phyloP scores from a whole-genome alignment of 1,139 yeast genomes.

The Yamadazyma kanchanaburiensis region DNA sequence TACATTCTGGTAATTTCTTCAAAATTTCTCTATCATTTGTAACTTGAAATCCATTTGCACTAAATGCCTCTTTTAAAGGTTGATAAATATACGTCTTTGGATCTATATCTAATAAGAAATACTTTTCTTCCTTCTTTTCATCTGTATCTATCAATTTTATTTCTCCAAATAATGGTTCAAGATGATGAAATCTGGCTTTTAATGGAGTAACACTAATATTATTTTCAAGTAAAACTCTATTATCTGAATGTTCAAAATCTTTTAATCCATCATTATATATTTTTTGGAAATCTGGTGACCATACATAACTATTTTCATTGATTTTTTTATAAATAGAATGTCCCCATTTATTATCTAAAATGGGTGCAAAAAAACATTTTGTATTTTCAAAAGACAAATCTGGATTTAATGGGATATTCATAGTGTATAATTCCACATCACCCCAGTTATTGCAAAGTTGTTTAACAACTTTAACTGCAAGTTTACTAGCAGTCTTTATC shows the following conservation, averaged over 20 bases:
- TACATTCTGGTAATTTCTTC: constrained; percentile 15
- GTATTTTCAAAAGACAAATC: constrained; percentile 50
- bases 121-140: constrained; percentile 3
- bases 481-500: constrained; percentile 63
- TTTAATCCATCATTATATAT: constrained; percentile 60
- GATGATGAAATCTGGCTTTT: constrained; percentile 65
- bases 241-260: constrained; percentile 54
- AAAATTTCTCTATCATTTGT: constrained; percentile 22
- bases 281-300: constrained; percentile 80
- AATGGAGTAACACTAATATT: constrained; percentile 79
- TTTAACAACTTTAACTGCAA: constrained; percentile 61
- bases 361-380: constrained; percentile 68
- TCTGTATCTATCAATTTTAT: constrained; percentile 31
- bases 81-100: constrained; percentile 53
- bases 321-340: constrained; percentile 46
- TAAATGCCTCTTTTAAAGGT: constrained; percentile 48
- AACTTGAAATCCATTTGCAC: constrained; percentile 22
- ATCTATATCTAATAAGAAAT: constrained; percentile 31
- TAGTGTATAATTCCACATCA: constrained; percentile 67
- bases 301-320: constrained; percentile 44
- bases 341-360: constrained; percentile 73
- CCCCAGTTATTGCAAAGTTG: constrained; percentile 47
- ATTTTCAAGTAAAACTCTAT: constrained; percentile 48
- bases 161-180: constrained; percentile 56
- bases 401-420: constrained; percentile 73